Percentiles rank a stretch among this genome's conserved stretches.
These are phyloP conservation scores for Chaetomium olivaceum DNA, from an alignment of 2,329 filamentous ascomycete species.

Conservation along the genomic window DNA sequence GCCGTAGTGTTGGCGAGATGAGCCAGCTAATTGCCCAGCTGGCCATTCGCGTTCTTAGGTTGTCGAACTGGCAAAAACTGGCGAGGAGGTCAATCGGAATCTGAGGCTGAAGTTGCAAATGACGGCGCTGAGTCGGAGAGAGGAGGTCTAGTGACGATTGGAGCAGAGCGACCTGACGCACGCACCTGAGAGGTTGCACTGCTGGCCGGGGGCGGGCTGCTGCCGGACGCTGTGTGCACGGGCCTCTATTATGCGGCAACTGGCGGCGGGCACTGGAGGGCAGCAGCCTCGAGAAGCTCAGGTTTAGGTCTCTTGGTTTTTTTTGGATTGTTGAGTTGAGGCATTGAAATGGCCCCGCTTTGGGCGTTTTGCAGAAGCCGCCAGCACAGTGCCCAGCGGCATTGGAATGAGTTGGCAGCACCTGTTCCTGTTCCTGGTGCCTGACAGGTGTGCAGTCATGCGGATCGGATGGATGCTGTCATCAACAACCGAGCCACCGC, in stretches of 20 bases:
- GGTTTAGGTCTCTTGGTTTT: no score
- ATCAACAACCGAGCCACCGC: not conserved
- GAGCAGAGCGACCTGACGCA: not conserved
- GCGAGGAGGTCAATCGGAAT: conserved; percentile 3
- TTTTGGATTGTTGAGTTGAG: not conserved
- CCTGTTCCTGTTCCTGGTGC: not conserved
- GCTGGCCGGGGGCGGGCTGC: not conserved
- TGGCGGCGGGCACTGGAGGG: no score
- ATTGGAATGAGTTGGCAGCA: not conserved
- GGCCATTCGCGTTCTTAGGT: conserved; percentile 1
- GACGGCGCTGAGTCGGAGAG: not conserved
- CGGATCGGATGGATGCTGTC: no score
- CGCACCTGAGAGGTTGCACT: not conserved
- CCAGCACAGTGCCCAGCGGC: conserved; percentile 1
- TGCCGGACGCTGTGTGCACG: not conserved
- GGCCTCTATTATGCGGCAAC: not conserved
- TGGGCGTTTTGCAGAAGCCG: not conserved
- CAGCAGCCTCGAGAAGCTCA: not conserved
- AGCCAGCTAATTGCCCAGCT: conserved; percentile 16
- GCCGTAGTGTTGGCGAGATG: conserved; percentile 12
- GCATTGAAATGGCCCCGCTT: conserved; percentile 1
- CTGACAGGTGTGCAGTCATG: not conserved
- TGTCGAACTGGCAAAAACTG: conserved; percentile 8
- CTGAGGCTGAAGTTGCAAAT: conserved; percentile 17
- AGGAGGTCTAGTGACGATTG: conserved; percentile 4